Conservation (phyloP, 495 filamentous ascomycete genomes). For the Platismatia glauca region DNA sequence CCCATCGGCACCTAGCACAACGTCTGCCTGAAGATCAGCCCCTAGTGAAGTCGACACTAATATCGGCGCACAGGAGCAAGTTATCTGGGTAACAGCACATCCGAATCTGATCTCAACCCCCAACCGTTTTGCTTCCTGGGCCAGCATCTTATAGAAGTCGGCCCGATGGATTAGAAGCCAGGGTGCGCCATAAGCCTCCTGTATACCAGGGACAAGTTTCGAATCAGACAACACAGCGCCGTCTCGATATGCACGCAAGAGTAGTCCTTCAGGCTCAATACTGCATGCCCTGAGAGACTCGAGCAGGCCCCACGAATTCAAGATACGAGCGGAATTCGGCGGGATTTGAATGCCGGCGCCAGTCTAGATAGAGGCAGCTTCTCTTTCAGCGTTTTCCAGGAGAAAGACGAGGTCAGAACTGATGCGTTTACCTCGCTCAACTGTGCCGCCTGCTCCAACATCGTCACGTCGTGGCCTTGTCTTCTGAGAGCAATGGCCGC, state of each 20-base stretch:
- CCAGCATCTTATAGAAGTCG: conserved; percentile 45
- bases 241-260: conserved; percentile 49
- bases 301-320: conserved; percentile 43
- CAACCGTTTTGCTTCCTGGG: conserved; percentile 41
- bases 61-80: conserved; percentile 32
- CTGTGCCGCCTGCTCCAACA: conserved; percentile 36
- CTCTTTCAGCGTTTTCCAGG: background rate
- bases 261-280: conserved; percentile 41
- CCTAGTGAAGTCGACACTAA: conserved; percentile 26
- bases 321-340: conserved; percentile 42
- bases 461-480: conserved; percentile 35
- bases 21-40: conserved; percentile 32
- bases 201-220: conserved; percentile 12
- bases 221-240: conserved; percentile 44
- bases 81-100: conserved; percentile 33
- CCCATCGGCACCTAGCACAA: conserved; percentile 47
- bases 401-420: too few relatives aligned
- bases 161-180: conserved; percentile 44
- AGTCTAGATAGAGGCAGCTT: conserved; percentile 23
- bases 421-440: conserved; percentile 35
- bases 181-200: conserved; percentile 32
- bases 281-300: conserved; percentile 35
- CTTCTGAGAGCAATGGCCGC: conserved; percentile 36
- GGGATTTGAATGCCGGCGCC: conserved; percentile 52
- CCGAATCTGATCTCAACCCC: conserved; percentile 42